Evolutionary conservation across 2,329 filamentous ascomycete species (phyloP).

Genomic region (Botrytis fragariae): DNA sequence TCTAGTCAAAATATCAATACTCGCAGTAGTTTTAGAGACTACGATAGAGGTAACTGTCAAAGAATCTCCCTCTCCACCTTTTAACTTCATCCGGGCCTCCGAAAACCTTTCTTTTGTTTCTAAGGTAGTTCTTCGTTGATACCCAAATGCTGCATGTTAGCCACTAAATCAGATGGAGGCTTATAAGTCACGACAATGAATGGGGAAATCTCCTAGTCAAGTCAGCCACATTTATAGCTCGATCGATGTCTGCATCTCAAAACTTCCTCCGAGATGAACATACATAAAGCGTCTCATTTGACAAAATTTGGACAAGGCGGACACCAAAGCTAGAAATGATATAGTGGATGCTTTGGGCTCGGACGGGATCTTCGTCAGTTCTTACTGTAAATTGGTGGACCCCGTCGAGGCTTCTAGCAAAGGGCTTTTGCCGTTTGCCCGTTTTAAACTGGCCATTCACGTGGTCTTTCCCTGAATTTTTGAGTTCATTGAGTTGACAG

Average conservation of each 20-base stretch:
- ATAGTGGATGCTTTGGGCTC: conserved; percentile 6
- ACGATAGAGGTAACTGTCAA: neutral
- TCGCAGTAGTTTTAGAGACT: neutral
- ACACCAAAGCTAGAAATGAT: neutral
- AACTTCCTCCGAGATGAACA: neutral
- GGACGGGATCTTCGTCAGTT: conserved; percentile 12
- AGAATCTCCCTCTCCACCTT: neutral
- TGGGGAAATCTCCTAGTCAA: neutral
- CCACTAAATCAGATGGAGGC: neutral
- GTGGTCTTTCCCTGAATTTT: neutral
- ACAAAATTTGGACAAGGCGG: neutral
- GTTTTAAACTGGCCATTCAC: neutral
- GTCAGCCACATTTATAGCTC: conserved; percentile 11
- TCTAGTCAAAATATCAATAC: neutral
- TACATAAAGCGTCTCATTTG: neutral
- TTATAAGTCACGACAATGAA: neutral
- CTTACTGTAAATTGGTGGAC: neutral
- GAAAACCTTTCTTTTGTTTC: conserved; percentile 4
- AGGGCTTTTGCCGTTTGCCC: neutral
- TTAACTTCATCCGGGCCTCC: neutral
- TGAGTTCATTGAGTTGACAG: neutral
- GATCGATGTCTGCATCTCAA: conserved; percentile 1
- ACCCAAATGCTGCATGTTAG: neutral
- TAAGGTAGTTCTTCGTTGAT: neutral
- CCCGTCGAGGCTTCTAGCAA: neutral